phyloP scores from a whole-genome alignment of 1,284 basidiomycete genomes.

The Tylopilus sp. region DNA sequence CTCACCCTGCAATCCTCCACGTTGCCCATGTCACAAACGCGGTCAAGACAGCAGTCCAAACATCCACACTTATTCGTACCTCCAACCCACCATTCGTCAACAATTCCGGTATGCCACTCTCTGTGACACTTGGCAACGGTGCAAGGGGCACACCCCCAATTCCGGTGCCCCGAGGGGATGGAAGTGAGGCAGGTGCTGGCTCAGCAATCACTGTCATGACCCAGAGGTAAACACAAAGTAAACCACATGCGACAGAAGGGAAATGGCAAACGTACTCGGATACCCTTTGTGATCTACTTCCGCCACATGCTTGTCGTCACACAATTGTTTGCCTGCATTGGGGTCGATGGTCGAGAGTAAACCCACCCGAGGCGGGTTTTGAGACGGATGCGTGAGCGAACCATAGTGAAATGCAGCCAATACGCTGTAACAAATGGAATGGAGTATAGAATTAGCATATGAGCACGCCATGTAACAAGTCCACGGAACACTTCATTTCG shows the following conservation, averaged over 20 bases:
- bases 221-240: background rate
- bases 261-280: conserved; percentile 29
- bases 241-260: background rate
- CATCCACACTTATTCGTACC: conserved; percentile 14
- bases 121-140: conserved; percentile 24
- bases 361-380: conserved; percentile 75
- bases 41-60: conserved; percentile 23
- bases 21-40: conserved; percentile 29
- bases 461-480: background rate
- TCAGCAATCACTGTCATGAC: conserved; percentile 33
- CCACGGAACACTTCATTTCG: conserved; percentile 11
- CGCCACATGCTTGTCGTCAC: conserved; percentile 36
- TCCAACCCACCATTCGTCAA: conserved; percentile 30
- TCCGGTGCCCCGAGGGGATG: conserved; percentile 31
- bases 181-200: conserved; percentile 36
- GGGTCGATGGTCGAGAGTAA: conserved; percentile 73
- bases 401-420: conserved; percentile 72
- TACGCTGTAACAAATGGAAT: conserved; percentile 48
- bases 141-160: conserved; percentile 43
- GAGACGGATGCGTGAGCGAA: conserved; percentile 70
- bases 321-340: conserved; percentile 51
- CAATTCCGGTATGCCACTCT: conserved; percentile 8
- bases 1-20: conserved; percentile 27
- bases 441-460: conserved; percentile 5
- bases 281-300: conserved; percentile 33